phyloP scores from a whole-genome alignment of 2,329 filamentous ascomycete species.

The Nigrospora oryzae region DNA sequence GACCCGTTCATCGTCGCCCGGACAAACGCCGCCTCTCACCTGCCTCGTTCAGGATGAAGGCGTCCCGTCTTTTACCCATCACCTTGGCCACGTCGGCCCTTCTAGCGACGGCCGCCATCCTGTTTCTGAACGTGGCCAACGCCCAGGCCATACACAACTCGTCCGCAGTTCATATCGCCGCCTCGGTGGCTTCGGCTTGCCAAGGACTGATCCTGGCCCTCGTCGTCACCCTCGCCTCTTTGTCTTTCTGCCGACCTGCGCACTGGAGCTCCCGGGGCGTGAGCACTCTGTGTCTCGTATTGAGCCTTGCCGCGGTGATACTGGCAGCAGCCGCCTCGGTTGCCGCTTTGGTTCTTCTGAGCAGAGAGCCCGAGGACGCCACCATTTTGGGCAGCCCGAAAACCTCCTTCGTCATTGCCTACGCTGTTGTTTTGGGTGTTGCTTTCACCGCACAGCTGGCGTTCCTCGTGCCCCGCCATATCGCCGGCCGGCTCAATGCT shows the following conservation, averaged over 20 bases:
- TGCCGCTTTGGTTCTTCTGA: conserved; percentile 29
- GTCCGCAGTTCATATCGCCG: conserved; percentile 22
- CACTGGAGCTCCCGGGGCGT: conserved; percentile 12
- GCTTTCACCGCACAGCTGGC: conserved; percentile 37
- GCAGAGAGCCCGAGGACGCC: conserved; percentile 19
- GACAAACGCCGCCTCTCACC: too few species aligned
- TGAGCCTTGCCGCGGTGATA: conserved; percentile 26
- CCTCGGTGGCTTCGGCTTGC: conserved; percentile 27
- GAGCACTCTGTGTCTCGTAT: conserved; percentile 24
- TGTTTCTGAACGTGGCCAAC: conserved; percentile 31
- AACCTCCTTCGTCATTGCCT: conserved; percentile 31
- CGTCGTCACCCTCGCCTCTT: conserved; percentile 22
- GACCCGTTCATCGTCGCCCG: too few species aligned
- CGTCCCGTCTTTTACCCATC: background rate
- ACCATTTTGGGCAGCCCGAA: conserved; percentile 23
- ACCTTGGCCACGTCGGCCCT: conserved; percentile 26
- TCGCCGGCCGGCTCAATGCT: conserved; percentile 23
- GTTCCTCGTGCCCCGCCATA: conserved; percentile 37
- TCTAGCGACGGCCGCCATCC: conserved; percentile 27
- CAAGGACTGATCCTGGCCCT: conserved; percentile 27
- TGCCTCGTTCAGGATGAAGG: background rate
- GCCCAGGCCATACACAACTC: conserved; percentile 22
- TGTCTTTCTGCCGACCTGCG: conserved; percentile 16
- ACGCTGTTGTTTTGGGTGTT: conserved; percentile 34
- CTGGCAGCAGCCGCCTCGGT: conserved; percentile 36